A percentile compares a stretch with the other conserved stretches of the same genome.
Evolutionary conservation across 371 early-diverging fungal species (phyloP).

Genomic region (Mucor indicus): DNA sequence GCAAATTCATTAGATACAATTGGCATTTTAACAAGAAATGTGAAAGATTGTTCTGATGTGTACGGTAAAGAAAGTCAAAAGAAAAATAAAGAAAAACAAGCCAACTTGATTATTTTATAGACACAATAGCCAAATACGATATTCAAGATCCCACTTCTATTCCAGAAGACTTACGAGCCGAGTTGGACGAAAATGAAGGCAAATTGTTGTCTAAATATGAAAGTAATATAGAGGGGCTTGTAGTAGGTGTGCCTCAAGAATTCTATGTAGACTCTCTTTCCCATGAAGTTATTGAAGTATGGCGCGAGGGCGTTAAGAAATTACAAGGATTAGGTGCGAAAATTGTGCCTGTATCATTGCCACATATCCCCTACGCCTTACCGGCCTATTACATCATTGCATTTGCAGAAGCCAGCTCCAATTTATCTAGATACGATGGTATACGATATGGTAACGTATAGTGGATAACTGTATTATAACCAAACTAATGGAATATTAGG

Average conservation of each 20-base stretch:
- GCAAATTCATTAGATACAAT: conserved; percentile 90
- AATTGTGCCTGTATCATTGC: conserved; percentile 68
- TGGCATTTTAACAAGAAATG: conserved; percentile 70
- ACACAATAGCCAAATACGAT: conserved; percentile 58
- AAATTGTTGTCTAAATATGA: conserved; percentile 13
- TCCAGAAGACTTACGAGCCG: conserved; percentile 19
- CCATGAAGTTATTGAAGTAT: conserved; percentile 44
- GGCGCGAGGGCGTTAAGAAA: conserved; percentile 59
- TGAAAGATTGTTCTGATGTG: conserved; percentile 50
- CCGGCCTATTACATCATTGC: conserved; percentile 89
- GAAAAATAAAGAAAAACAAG: neutral
- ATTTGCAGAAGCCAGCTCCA: conserved; percentile 90
- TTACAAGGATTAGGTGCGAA: conserved; percentile 65
- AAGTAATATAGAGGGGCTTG: conserved; percentile 49
- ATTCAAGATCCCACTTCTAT: conserved; percentile 61
- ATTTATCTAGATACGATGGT: conserved; percentile 88
- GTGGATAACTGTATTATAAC: neutral
- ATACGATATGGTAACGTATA: conserved; percentile 68
- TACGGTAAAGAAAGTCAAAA: conserved; percentile 40
- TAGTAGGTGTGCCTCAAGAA: conserved; percentile 78
- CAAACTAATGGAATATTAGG: conserved; percentile 25
- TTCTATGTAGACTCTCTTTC: conserved; percentile 76
- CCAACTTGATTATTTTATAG: conserved; percentile 18
- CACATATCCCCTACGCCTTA: conserved; percentile 69
- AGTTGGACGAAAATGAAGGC: conserved; percentile 25